Conservation (phyloP, 805 yeast species). For the Sugiyamaella valdiviana region DNA sequence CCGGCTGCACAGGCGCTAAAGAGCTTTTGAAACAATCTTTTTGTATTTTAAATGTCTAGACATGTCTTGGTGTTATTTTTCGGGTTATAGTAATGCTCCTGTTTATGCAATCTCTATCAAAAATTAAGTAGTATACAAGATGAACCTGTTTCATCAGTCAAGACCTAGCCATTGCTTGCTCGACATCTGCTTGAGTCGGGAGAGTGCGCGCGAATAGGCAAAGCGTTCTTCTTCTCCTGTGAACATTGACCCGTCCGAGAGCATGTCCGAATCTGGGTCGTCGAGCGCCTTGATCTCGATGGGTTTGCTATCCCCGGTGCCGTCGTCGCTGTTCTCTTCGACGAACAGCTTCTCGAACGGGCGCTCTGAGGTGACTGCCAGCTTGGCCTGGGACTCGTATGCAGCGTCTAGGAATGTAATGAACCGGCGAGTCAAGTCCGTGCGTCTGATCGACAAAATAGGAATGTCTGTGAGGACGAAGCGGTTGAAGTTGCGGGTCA, state of each 20-base stretch:
- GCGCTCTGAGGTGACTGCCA: slow-evolving; percentile 86
- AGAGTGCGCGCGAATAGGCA: slow-evolving; percentile 92
- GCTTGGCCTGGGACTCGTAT: slow-evolving; percentile 80
- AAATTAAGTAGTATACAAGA: no score
- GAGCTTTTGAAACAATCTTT: no score
- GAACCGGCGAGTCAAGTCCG: slow-evolving; percentile 84
- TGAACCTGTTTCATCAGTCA: not conserved
- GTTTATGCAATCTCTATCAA: no score
- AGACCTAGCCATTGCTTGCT: slow-evolving; percentile 68
- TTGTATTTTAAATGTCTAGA: no score
- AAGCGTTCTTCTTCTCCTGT: slow-evolving; percentile 91
- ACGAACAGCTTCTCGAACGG: slow-evolving; percentile 80
- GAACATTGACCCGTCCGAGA: slow-evolving; percentile 38
- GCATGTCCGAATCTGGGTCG: slow-evolving; percentile 63
- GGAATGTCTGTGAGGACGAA: slow-evolving; percentile 94
- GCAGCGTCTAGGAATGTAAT: slow-evolving; percentile 95
- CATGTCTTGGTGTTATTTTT: no score
- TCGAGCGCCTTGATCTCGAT: slow-evolving; percentile 44
- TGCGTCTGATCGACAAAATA: slow-evolving; percentile 62
- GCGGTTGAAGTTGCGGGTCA: slow-evolving; percentile 69
- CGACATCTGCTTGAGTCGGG: slow-evolving; percentile 89
- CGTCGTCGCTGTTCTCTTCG: slow-evolving; percentile 46
- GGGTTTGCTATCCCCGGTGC: not conserved
- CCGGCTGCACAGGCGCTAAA: not conserved
- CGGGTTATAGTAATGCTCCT: no score